Evolutionary conservation across 352 stramenopile species (phyloP).

Genomic region (Globisporangium paddicum): DNA sequence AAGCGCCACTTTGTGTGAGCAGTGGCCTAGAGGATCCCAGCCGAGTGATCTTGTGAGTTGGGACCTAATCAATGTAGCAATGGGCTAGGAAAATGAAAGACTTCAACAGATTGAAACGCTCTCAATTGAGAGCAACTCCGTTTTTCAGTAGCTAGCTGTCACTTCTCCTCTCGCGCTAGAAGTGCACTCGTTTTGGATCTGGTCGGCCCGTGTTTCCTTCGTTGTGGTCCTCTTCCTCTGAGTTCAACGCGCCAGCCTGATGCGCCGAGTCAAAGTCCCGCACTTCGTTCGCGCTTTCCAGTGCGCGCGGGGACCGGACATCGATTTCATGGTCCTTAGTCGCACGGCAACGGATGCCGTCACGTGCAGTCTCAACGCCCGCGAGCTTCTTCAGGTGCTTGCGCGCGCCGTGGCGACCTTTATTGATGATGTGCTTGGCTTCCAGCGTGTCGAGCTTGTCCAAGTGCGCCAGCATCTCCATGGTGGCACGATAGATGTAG

Average conservation of each 20-base stretch:
- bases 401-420: constrained; percentile 31
- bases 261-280: constrained; percentile 14
- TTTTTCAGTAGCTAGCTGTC: not conserved
- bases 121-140: too few relatives aligned
- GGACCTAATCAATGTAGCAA: too few relatives aligned
- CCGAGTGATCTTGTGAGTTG: too few relatives aligned
- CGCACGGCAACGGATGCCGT: not conserved
- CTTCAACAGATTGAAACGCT: too few relatives aligned
- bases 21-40: too few relatives aligned
- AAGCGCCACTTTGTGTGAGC: constrained; percentile 27
- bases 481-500: constrained; percentile 45
- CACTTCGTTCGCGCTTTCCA: constrained; percentile 10
- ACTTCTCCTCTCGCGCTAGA: not conserved
- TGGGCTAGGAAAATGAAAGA: too few relatives aligned
- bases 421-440: constrained; percentile 40
- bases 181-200: not conserved
- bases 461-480: constrained; percentile 44
- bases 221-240: constrained; percentile 1
- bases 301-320: not conserved
- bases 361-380: constrained; percentile 6
- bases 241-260: not conserved
- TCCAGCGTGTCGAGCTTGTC: constrained; percentile 40
- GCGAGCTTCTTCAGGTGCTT: constrained; percentile 16
- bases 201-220: not conserved
- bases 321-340: not conserved